Conservation (phyloP, 1,139 yeast genomes). For the Saccharomyces hybrid region DNA sequence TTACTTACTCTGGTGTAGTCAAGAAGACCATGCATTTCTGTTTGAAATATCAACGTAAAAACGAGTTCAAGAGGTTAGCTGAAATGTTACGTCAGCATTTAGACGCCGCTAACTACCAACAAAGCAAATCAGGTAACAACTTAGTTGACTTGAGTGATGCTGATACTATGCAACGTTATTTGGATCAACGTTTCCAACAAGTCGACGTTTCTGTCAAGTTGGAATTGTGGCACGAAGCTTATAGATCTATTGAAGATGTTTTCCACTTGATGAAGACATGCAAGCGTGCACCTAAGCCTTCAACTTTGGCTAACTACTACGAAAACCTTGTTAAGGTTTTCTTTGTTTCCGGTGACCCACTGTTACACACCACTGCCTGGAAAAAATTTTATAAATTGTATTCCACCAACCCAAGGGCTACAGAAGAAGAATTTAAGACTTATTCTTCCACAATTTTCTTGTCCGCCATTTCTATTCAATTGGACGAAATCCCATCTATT, state of each 20-base stretch:
- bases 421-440: slow-evolving; percentile 67
- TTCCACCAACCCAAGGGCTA: slow-evolving; percentile 78
- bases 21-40: slow-evolving; percentile 88
- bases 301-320: slow-evolving; percentile 89
- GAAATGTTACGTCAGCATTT: slow-evolving; percentile 89
- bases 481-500: slow-evolving; percentile 43
- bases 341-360: slow-evolving; percentile 78
- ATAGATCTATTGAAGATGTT: slow-evolving; percentile 93
- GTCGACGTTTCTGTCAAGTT: slow-evolving; percentile 85
- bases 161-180: slow-evolving; percentile 87
- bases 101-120: slow-evolving; percentile 61
- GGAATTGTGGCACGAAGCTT: slow-evolving; percentile 98
- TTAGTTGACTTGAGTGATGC: slow-evolving; percentile 76
- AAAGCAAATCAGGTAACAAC: slow-evolving; percentile 36
- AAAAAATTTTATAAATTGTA: slow-evolving; percentile 79
- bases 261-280: slow-evolving; percentile 82
- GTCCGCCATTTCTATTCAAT: slow-evolving; percentile 78
- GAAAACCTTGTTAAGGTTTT: slow-evolving; percentile 91
- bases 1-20: slow-evolving; percentile 77
- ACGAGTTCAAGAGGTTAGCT: slow-evolving; percentile 90
- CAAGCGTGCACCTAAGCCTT: slow-evolving; percentile 84
- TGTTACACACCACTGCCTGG: slow-evolving; percentile 97
- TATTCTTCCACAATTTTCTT: slow-evolving; percentile 79
- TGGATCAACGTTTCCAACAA: slow-evolving; percentile 90
- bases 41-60: slow-evolving; percentile 76